A percentile compares a stretch with the other conserved stretches of the same genome.
phyloP scores from a whole-genome alignment of 2,329 filamentous ascomycete genomes.

The Penicillium sp. region DNA sequence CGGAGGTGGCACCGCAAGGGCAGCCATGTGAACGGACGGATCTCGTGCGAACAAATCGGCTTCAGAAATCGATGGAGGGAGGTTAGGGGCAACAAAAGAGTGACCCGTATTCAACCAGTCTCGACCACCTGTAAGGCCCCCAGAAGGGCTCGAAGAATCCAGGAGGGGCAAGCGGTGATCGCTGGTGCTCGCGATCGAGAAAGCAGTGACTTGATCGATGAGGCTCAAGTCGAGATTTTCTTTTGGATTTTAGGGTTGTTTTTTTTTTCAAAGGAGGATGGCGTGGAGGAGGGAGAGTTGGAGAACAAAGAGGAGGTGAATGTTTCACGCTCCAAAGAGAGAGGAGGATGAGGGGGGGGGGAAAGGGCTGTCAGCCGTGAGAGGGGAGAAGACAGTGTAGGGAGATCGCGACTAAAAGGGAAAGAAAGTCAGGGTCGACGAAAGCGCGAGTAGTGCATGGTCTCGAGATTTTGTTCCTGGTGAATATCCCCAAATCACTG shows the following conservation, averaged over 20 bases:
- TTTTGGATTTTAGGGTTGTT: not conserved
- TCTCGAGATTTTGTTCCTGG: slow-evolving; percentile 5
- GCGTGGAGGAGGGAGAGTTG: not conserved
- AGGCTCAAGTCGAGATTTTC: not conserved
- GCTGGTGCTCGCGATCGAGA: slow-evolving; percentile 30
- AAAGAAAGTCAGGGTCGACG: slow-evolving; percentile 18
- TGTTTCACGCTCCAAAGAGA: not conserved
- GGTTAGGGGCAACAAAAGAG: slow-evolving; percentile 21
- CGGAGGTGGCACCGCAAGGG: slow-evolving; percentile 58
- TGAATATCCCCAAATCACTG: not conserved
- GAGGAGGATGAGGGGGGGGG: not conserved
- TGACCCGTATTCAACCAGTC: slow-evolving; percentile 43
- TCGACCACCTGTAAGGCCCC: slow-evolving; percentile 48
- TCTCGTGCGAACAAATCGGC: slow-evolving; percentile 45
- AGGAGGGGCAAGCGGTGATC: slow-evolving; percentile 46
- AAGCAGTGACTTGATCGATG: slow-evolving; percentile 7
- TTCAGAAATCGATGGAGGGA: slow-evolving; percentile 34
- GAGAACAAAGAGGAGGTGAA: not conserved
- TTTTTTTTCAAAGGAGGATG: not conserved
- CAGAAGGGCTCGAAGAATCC: slow-evolving; percentile 49
- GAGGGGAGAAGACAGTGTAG: not conserved
- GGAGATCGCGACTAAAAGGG: not conserved
- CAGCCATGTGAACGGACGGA: slow-evolving; percentile 58
- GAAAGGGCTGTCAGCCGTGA: not conserved
- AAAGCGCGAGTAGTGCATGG: slow-evolving; percentile 20